Base-by-base conservation (phyloP, 2,329 filamentous ascomycete species). In the Aspergillus udagawae region DNA sequence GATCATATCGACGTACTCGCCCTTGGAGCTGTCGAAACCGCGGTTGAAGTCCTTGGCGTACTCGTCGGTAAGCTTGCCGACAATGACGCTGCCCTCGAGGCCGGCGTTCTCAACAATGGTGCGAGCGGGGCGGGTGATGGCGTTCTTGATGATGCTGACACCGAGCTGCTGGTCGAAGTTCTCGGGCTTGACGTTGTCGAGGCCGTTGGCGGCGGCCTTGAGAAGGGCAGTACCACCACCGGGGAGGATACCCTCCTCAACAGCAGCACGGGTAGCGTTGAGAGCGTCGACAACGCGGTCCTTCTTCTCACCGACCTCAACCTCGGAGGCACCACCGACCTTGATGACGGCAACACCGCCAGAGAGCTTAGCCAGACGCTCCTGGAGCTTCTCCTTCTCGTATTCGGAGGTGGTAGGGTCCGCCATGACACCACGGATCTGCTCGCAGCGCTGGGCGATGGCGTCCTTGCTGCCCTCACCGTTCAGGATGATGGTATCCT, bases 371-470 rank as follows among this genome's bases (percentile, higher is more conserved):
- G 94, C 94, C 61, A 99, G 90, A 81, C 94, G 94, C 84, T 99
- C 94, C 83, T 97, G 94, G 65, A 99, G 91, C 87, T 99, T 99
- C 89, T 99, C 94, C 86, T 97, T 97, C 86, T 99, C 94, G 81
- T 99, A 99, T 74, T 99, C 94, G 51, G 92, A 97, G 64, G 94
- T 99, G 69, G 85, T 88, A 65, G 93, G 89, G 81, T 99, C 94
- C 62, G 83, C 84, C 83, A 97, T 96, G 79, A 97, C 92, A 67
- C 93, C 92, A 68, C 94, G 92, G 79, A 99, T 99, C 84, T 99
- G 94, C 82, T 99, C 94, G 80, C 94, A 97, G 75, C 94, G 90
- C 84, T 97, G 92, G 64, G 90, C 80, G 71, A 99, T 95, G 65
- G 84, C 77, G 73, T 99, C 94, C 85, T 97, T 97, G 87, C 82